Evolutionary conservation across 768 basidiomycete species (phyloP).

Genomic region (Hypholoma sublateritium): DNA sequence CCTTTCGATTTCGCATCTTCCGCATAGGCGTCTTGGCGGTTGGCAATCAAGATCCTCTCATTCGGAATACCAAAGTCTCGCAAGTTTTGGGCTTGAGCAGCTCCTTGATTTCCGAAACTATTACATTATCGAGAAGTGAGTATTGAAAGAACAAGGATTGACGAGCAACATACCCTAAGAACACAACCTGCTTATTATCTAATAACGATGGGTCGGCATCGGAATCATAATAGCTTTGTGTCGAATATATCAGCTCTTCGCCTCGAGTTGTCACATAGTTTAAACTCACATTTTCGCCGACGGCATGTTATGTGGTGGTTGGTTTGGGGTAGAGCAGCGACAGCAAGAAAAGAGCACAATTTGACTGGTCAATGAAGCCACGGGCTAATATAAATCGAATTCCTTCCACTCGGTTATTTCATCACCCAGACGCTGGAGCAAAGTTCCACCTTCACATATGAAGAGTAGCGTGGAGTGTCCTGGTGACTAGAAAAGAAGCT

Average conservation of each 20-base stretch:
- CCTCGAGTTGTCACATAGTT: background rate
- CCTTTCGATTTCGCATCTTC: constrained; percentile 55
- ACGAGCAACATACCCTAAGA: constrained; percentile 46
- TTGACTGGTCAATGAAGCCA: too few relatives aligned
- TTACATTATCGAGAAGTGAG: background rate
- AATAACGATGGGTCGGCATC: constrained; percentile 55
- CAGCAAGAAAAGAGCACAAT: too few relatives aligned
- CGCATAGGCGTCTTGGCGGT: constrained; percentile 57
- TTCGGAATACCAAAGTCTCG: constrained; percentile 64
- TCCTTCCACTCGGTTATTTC: too few relatives aligned
- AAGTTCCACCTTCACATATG: background rate
- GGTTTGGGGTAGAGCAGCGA: background rate
- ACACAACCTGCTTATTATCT: constrained; percentile 53
- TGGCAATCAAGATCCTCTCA: constrained; percentile 59
- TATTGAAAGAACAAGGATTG: background rate
- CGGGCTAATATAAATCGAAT: too few relatives aligned
- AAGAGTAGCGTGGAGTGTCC: constrained; percentile 8
- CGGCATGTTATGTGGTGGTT: constrained; percentile 25
- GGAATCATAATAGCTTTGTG: constrained; percentile 53
- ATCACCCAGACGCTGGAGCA: too few relatives aligned
- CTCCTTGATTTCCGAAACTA: constrained; percentile 67
- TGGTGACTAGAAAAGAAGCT: constrained; percentile 11
- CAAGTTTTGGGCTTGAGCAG: constrained; percentile 65
- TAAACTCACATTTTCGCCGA: constrained; percentile 56
- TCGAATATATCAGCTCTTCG: background rate